Conservation (phyloP, 2,329 filamentous ascomycete genomes). For the Fusarium illudens region DNA sequence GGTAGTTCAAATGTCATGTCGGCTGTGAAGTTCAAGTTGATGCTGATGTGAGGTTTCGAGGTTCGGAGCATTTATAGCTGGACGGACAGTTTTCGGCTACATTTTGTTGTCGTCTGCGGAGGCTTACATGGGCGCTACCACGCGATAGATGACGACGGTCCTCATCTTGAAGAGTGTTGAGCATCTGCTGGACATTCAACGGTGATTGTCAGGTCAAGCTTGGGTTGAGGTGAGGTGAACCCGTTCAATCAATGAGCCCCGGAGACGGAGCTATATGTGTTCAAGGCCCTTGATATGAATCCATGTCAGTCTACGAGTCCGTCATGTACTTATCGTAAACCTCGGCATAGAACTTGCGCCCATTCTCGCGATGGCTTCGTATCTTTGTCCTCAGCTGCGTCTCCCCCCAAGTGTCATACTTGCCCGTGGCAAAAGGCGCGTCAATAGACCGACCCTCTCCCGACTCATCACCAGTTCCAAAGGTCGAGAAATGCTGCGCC, state of each 20-base stretch:
- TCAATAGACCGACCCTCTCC: slow-evolving; percentile 53
- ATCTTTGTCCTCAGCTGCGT: slow-evolving; percentile 63
- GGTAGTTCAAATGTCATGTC: slow-evolving; percentile 18
- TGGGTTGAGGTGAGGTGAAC: neutral
- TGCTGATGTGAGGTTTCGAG: neutral
- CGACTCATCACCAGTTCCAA: slow-evolving; percentile 42
- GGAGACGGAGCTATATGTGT: neutral
- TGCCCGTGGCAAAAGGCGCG: slow-evolving; percentile 58
- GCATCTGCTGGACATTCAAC: neutral
- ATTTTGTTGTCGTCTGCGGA: slow-evolving; percentile 12
- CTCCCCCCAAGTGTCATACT: slow-evolving; percentile 64
- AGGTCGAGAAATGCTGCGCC: slow-evolving; percentile 48
- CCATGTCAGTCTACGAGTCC: slow-evolving; percentile 44
- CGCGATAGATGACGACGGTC: neutral
- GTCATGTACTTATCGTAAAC: slow-evolving; percentile 59
- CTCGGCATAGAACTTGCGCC: slow-evolving; percentile 55
- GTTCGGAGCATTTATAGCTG: slow-evolving; percentile 18
- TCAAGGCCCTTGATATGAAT: neutral
- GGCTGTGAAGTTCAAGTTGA: neutral
- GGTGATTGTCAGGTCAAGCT: neutral
- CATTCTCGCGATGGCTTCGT: slow-evolving; percentile 59
- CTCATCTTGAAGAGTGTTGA: neutral
- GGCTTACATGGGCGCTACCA: neutral
- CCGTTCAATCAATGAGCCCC: too few relatives aligned
- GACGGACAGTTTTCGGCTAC: slow-evolving; percentile 42